Percentiles rank a stretch among this genome's conserved stretches.
These are phyloP conservation scores for Phytophthora uliginosa DNA, from an alignment of 352 stramenopile genomes.

Conservation along the genomic window DNA sequence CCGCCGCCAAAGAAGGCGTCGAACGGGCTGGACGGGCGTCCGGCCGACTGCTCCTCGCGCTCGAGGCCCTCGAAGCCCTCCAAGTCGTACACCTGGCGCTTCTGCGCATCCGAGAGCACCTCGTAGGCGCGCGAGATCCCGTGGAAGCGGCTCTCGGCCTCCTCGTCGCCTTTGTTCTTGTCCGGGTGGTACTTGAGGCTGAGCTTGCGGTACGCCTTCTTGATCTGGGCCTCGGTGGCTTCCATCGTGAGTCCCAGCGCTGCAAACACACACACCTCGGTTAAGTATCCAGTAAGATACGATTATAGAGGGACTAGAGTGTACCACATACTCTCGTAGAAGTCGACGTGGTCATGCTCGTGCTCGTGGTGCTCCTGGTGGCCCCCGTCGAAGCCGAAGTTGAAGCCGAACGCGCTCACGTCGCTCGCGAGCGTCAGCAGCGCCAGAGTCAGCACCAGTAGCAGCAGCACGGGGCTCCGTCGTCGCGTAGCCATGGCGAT, in stretches of 20 bases:
- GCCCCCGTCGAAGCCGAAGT: slow-evolving; percentile 56
- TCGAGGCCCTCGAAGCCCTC: slow-evolving; percentile 93
- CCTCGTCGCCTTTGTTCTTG: slow-evolving; percentile 87
- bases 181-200: slow-evolving; percentile 97
- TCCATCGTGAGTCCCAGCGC: slow-evolving; percentile 86
- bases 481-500: slow-evolving; percentile 36
- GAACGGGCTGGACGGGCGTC: slow-evolving; percentile 70
- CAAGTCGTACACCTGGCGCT: slow-evolving; percentile 94
- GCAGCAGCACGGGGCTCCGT: slow-evolving; percentile 37
- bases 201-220: slow-evolving; percentile 96
- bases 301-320: background rate
- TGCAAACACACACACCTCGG: slow-evolving; percentile 27
- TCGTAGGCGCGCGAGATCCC: slow-evolving; percentile 93
- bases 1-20: slow-evolving; percentile 86
- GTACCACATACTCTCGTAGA: slow-evolving; percentile 67
- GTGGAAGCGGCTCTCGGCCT: slow-evolving; percentile 91
- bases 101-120: slow-evolving; percentile 91
- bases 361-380: slow-evolving; percentile 61
- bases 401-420: slow-evolving; percentile 56
- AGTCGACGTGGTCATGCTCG: slow-evolving; percentile 74
- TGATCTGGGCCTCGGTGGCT: slow-evolving; percentile 92
- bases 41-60: slow-evolving; percentile 65
- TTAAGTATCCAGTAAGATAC: slow-evolving; percentile 5
- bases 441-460: slow-evolving; percentile 36
- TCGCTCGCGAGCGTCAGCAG: slow-evolving; percentile 44